Evolutionary conservation across 768 basidiomycete species (phyloP), one percentile per base, ranked within the genome.

Genomic region (Termitomyces sp.): DNA sequence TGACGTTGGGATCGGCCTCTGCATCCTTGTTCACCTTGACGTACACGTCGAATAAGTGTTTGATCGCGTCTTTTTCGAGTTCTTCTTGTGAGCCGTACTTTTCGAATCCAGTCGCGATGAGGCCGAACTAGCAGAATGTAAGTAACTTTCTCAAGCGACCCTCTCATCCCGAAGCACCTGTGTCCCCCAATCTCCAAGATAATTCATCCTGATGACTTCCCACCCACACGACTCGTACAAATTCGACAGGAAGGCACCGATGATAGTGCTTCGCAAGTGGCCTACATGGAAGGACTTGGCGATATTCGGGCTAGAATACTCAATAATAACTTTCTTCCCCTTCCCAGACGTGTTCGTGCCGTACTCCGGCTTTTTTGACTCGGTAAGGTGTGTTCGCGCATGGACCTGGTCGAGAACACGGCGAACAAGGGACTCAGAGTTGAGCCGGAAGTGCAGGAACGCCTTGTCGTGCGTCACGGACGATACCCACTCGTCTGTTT

Each of bases 221-320:
- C 94, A 98, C 16, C 96, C 96, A 68, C 90, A 93, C 7, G 92
- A 84, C 70, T 88, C 89, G 80, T 98, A 96, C 45, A 98, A 68
- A 75, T 98, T 98, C 11, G 85, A 80, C 61, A 98, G 75, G 79
- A 97, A 97, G 0, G 92, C 90, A n/a, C 96, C 96, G 70, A 98
- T 96, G 73, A 99, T 99, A n/a, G 96, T 99, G 57, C 93, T 95
- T 42, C 96, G 85, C 62, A 98, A 77, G 75, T 98, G 96, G 15
- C 96, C 97, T 56, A 97, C 95, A 67, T 99, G 96, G 85, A 98
- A 98, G 5, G 90, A 90, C 73, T 99, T 99, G 20, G 96, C 96
- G 67, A 98, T 98, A 71, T 99, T 98, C 16, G 96, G 96, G 2
- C 92, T 93, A 1, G 94, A 97, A 75, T 92, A 98, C 74, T 98